phyloP scores from a whole-genome alignment of 1,139 yeast genomes.

The Arxiozyma bovina region DNA sequence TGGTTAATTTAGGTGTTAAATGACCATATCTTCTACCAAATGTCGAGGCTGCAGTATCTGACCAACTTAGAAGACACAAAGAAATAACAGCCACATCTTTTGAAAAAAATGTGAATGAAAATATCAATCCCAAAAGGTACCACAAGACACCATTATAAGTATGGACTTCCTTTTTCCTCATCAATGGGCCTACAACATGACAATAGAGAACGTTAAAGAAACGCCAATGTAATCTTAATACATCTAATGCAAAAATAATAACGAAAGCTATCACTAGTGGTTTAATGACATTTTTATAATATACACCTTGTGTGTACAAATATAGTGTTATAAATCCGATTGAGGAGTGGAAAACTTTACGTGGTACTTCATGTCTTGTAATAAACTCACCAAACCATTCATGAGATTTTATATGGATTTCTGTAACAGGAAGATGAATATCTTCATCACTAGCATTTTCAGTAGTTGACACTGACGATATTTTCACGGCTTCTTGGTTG shows the following conservation, averaged over 20 bases:
- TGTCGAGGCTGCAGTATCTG: slow-evolving; percentile 95
- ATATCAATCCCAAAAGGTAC: slow-evolving; percentile 68
- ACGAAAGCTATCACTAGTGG: slow-evolving; percentile 49
- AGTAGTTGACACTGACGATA: not conserved
- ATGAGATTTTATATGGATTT: slow-evolving; percentile 29
- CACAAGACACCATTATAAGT: slow-evolving; percentile 75
- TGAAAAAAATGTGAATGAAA: slow-evolving; percentile 61
- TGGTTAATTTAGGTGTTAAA: slow-evolving; percentile 67
- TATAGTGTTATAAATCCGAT: slow-evolving; percentile 74
- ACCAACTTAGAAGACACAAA: slow-evolving; percentile 81
- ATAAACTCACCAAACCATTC: slow-evolving; percentile 44
- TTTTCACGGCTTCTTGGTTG: not conserved
- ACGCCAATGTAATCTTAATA: slow-evolving; percentile 54
- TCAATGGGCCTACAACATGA: slow-evolving; percentile 60
- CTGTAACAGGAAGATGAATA: slow-evolving; percentile 27
- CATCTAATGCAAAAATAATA: slow-evolving; percentile 54
- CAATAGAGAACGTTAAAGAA: slow-evolving; percentile 58
- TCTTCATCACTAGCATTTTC: slow-evolving; percentile 13
- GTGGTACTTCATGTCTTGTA: slow-evolving; percentile 76
- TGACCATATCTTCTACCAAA: slow-evolving; percentile 79
- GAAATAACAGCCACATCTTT: slow-evolving; percentile 77
- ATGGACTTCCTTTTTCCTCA: slow-evolving; percentile 71
- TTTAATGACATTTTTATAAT: slow-evolving; percentile 47
- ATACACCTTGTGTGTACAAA: slow-evolving; percentile 57
- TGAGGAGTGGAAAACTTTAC: slow-evolving; percentile 79